Evolutionary conservation across 2,329 filamentous ascomycete genomes (phyloP).

Genomic region (Sphaerulina musiva): DNA sequence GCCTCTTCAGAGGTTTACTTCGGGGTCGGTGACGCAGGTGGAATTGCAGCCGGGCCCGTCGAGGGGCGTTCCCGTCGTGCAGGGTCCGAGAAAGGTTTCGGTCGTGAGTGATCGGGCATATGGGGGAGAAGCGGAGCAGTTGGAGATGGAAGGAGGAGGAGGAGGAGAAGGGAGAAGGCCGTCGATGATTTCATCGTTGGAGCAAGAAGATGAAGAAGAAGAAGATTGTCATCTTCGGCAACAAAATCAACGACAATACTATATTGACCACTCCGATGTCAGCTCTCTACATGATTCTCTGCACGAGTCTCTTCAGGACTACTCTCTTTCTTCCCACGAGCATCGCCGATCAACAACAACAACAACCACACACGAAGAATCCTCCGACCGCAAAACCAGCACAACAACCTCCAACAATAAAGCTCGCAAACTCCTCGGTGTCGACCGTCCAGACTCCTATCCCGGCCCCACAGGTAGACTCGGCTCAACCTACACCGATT

Average conservation of each 20-base stretch:
- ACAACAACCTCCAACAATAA: not conserved
- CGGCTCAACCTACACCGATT: not conserved
- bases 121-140: not conserved
- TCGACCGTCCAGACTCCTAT: slow-evolving; percentile 6
- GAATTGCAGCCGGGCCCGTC: slow-evolving; percentile 4
- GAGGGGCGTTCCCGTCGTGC: not conserved
- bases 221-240: not conserved
- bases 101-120: not conserved
- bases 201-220: not conserved
- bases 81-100: not conserved
- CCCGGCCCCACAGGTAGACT: not conserved
- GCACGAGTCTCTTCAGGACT: not conserved
- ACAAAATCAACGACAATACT: not conserved
- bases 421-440: slow-evolving; percentile 4
- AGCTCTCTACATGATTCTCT: slow-evolving; percentile 1
- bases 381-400: not conserved
- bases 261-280: not conserved
- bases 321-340: not conserved
- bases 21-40: slow-evolving; percentile 1
- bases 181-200: too few relatives aligned
- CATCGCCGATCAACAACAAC: not conserved
- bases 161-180: too few relatives aligned
- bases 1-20: slow-evolving; percentile 1
- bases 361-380: not conserved
- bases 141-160: too few relatives aligned